Evolutionary conservation across 345 rosid genomes (phyloP).

Genomic region (Citrus cavaleriei): DNA sequence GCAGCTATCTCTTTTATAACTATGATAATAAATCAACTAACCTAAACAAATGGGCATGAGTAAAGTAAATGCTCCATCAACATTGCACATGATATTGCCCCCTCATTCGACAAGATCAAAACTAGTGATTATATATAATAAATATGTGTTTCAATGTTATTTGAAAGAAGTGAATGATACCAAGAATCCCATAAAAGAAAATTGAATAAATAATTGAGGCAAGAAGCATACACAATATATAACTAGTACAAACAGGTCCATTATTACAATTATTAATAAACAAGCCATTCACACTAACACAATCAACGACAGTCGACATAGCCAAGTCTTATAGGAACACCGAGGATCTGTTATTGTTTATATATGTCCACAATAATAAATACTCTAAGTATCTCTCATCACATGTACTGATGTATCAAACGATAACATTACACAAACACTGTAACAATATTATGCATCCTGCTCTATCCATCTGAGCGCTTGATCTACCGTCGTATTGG

Average conservation of each 20-base stretch:
- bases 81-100: constrained; percentile 59
- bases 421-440: constrained; percentile 24
- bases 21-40: constrained; percentile 4
- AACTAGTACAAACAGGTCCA: neutral
- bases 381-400: constrained; percentile 3
- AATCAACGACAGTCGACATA: neutral
- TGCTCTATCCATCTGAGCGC: constrained; percentile 34
- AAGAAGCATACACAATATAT: neutral
- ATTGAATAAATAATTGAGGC: neutral
- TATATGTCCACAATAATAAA: constrained; percentile 10
- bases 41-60: constrained; percentile 27
- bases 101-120: constrained; percentile 25
- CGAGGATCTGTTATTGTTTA: constrained; percentile 12
- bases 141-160: neutral
- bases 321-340: neutral
- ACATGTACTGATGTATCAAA: constrained; percentile 21
- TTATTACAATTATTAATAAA: constrained; percentile 4
- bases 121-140: neutral
- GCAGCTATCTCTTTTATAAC: neutral
- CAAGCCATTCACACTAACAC: constrained; percentile 17
- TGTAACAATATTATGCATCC: constrained; percentile 16
- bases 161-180: neutral
- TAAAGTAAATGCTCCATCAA: constrained; percentile 59
- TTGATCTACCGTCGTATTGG: neutral
- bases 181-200: neutral